Evolutionary conservation across 345 rosid genomes (phyloP).

Genomic region (Triadica sebifera): DNA sequence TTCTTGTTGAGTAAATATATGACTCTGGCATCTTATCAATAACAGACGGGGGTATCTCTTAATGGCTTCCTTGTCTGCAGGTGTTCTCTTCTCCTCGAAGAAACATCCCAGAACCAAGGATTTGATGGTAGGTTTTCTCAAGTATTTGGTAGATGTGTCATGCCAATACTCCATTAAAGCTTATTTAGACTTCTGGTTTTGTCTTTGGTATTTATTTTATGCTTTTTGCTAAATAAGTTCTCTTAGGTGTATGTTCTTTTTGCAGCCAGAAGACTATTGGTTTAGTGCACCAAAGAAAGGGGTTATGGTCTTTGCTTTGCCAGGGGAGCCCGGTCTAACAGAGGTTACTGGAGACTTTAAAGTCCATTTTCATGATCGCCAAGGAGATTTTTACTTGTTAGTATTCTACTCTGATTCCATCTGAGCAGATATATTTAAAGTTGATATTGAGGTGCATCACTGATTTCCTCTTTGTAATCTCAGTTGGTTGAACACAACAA

Average conservation of each 20-base stretch:
- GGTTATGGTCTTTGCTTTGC: conserved; percentile 80
- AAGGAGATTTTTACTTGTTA: conserved; percentile 94
- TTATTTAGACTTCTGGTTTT: background rate
- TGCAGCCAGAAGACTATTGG: conserved; percentile 96
- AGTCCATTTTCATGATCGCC: conserved; percentile 80
- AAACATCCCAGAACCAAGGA: conserved; percentile 78
- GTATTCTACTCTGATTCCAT: conserved; percentile 11
- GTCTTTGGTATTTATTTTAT: background rate
- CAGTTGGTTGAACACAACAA: conserved; percentile 89
- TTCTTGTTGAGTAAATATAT: background rate
- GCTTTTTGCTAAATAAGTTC: background rate
- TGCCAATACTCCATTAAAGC: background rate
- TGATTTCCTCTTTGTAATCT: background rate
- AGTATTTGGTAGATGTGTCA: background rate
- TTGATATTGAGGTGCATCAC: background rate
- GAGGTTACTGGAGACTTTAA: conserved; percentile 82
- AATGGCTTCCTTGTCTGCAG: conserved; percentile 27
- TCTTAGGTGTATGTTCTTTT: background rate
- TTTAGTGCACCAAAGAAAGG: conserved; percentile 88
- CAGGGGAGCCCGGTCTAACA: conserved; percentile 90
- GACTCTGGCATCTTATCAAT: background rate
- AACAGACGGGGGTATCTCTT: background rate
- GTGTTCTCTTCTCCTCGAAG: conserved; percentile 76
- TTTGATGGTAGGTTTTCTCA: conserved; percentile 46
- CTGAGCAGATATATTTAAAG: conserved; percentile 5